These are phyloP conservation scores for Sphaerulina musiva DNA, from an alignment of 2,329 filamentous ascomycete species.

Conservation along the genomic window DNA sequence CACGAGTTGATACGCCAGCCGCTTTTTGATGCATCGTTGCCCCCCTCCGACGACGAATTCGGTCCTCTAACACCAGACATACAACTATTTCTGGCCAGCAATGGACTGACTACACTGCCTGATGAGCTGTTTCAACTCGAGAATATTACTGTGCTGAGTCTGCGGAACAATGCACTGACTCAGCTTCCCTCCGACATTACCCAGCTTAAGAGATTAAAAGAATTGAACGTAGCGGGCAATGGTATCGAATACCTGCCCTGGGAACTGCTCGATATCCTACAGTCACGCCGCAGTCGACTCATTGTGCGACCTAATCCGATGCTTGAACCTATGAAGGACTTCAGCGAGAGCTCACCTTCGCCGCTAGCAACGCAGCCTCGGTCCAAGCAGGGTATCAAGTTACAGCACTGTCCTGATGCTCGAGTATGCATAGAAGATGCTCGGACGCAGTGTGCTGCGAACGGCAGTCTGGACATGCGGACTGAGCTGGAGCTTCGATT, in stretches of 20 bases:
- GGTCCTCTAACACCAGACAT: conserved; percentile 53
- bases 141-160: conserved; percentile 57
- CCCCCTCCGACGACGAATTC: conserved; percentile 52
- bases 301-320: conserved; percentile 59
- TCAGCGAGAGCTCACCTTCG: conserved; percentile 9
- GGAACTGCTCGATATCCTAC: conserved; percentile 55
- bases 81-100: conserved; percentile 56
- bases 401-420: conserved; percentile 16
- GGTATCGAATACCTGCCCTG: conserved; percentile 54
- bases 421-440: conserved; percentile 12
- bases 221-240: conserved; percentile 63
- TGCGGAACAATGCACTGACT: conserved; percentile 57
- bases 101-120: conserved; percentile 52
- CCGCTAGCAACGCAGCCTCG: not conserved
- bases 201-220: conserved; percentile 52
- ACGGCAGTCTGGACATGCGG: conserved; percentile 13
- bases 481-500: conserved; percentile 20
- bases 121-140: conserved; percentile 56
- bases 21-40: conserved; percentile 23
- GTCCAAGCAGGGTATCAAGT: conserved; percentile 1
- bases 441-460: conserved; percentile 7
- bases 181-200: conserved; percentile 56
- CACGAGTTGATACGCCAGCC: conserved; percentile 34
- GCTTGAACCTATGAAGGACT: conserved; percentile 19
- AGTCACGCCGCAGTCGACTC: conserved; percentile 45